Conservation (phyloP, 148 eudicot genomes). For the Chenopodium suecicum region DNA sequence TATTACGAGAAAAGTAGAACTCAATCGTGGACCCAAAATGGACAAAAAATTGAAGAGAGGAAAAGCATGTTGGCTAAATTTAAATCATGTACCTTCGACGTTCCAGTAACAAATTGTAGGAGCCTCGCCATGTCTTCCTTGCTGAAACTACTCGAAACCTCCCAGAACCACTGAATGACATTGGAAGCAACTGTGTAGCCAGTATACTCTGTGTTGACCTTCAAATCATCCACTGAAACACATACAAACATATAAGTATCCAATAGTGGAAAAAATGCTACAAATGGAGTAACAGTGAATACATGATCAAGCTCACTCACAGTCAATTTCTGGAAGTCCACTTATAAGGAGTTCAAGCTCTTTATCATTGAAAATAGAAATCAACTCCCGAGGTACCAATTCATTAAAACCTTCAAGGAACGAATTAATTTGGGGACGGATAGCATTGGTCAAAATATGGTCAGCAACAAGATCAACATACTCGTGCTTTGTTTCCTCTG, state of each 20-base stretch:
- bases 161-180: slow-evolving; percentile 98
- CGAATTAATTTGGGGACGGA: slow-evolving; percentile 96
- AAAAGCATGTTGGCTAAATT: background rate
- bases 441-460: slow-evolving; percentile 94
- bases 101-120: slow-evolving; percentile 94
- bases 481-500: slow-evolving; percentile 97
- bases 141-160: slow-evolving; percentile 76
- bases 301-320: slow-evolving; percentile 45
- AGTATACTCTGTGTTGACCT: slow-evolving; percentile 89
- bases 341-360: slow-evolving; percentile 98
- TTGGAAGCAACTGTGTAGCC: slow-evolving; percentile 76
- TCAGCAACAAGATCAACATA: slow-evolving; percentile 98
- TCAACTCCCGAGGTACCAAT: slow-evolving; percentile 80
- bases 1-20: background rate
- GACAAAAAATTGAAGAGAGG: background rate
- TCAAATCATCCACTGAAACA: slow-evolving; percentile 90
- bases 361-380: slow-evolving; percentile 89
- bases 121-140: slow-evolving; percentile 97
- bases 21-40: background rate
- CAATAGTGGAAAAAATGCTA: background rate
- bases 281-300: background rate
- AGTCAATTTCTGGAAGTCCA: slow-evolving; percentile 97
- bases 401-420: slow-evolving; percentile 93
- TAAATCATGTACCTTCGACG: slow-evolving; percentile 73
- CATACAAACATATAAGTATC: slow-evolving; percentile 12